A percentile compares a stretch with the other conserved stretches of the same genome.
These are phyloP conservation scores for Artomyces pyxidatus DNA, from an alignment of 768 basidiomycete genomes.

Conservation along the genomic window DNA sequence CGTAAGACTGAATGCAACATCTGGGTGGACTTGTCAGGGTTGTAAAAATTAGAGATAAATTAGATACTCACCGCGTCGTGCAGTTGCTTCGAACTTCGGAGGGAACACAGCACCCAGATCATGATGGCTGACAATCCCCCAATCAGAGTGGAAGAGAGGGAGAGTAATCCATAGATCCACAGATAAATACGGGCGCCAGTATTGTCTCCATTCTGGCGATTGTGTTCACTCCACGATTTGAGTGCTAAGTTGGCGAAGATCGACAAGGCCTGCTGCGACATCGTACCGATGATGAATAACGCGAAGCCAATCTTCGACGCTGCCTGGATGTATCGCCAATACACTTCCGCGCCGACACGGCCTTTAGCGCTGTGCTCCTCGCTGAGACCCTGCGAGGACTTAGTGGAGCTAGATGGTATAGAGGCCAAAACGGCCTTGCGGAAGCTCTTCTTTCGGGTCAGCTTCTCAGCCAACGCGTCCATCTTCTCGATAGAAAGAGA, in stretches of 20 bases:
- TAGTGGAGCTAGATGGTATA: constrained; percentile 28
- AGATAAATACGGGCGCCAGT: constrained; percentile 50
- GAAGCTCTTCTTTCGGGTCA: constrained; percentile 49
- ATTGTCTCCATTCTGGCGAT: constrained; percentile 50
- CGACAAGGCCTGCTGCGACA: constrained; percentile 48
- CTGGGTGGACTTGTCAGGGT: constrained; percentile 27
- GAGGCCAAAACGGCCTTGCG: constrained; percentile 43
- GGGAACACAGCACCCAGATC: constrained; percentile 70
- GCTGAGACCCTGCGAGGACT: constrained; percentile 38
- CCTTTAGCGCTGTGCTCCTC: constrained; percentile 78
- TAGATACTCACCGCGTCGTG: constrained; percentile 59
- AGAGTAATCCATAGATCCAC: constrained; percentile 60
- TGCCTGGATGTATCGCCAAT: constrained; percentile 68
- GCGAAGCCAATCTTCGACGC: constrained; percentile 68
- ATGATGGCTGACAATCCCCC: constrained; percentile 50
- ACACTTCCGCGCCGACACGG: constrained; percentile 69
- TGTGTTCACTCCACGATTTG: constrained; percentile 79
- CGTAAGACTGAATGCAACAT: constrained; percentile 77
- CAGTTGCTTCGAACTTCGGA: constrained; percentile 64
- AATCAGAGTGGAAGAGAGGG: constrained; percentile 45
- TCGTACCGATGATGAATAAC: constrained; percentile 43
- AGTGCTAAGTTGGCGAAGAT: constrained; percentile 59
- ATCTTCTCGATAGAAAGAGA: constrained; percentile 10
- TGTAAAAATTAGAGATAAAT: not conserved
- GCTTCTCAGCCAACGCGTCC: constrained; percentile 35